phyloP scores from a whole-genome alignment of 164 flowering plant genomes.

The Tetracentron sinense region DNA sequence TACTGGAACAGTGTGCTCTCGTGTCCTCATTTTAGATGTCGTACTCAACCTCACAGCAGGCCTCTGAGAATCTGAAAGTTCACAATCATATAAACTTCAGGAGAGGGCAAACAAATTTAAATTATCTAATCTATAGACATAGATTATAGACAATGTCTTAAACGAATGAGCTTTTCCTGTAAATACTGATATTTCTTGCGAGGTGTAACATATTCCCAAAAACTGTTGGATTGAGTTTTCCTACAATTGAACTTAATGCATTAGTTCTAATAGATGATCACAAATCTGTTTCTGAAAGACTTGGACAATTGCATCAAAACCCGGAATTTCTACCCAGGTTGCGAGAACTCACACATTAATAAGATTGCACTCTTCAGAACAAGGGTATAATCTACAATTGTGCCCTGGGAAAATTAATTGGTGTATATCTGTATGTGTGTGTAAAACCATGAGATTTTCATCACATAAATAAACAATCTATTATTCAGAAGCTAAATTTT shows the following conservation, averaged over 20 bases:
- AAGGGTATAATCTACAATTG: no score
- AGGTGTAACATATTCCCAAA: no score
- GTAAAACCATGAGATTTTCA: neutral
- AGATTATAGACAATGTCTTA: constrained; percentile 2
- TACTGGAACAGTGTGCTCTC: constrained; percentile 44
- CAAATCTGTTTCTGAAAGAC: neutral
- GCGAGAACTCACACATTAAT: neutral
- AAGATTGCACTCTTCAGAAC: neutral
- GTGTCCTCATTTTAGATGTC: constrained; percentile 55
- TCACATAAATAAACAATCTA: neutral
- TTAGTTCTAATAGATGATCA: neutral
- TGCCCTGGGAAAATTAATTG: neutral
- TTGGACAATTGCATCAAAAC: neutral
- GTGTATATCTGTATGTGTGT: neutral
- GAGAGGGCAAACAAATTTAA: constrained; percentile 4
- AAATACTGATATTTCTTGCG: neutral
- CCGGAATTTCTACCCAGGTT: neutral
- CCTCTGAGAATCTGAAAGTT: constrained; percentile 57
- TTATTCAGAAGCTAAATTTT: neutral
- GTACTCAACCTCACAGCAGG: constrained; percentile 78
- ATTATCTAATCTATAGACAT: neutral
- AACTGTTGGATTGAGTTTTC: no score
- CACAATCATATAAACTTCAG: constrained; percentile 4
- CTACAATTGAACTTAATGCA: neutral
- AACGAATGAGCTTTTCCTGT: neutral